phyloP scores from a whole-genome alignment of 805 yeast species.

The Candida succiphila region DNA sequence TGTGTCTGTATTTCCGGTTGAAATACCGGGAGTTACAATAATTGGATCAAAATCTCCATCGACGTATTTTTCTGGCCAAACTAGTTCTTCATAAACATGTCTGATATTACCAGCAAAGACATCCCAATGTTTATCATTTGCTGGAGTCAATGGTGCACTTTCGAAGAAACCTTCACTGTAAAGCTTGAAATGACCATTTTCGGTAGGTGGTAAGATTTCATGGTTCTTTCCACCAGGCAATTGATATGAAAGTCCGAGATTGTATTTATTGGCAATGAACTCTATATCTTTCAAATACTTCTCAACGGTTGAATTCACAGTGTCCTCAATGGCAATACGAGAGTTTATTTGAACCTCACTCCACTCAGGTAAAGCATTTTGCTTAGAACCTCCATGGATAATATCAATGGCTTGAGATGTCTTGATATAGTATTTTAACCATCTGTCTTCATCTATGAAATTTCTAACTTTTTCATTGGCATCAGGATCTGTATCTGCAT shows the following conservation, averaged over 20 bases:
- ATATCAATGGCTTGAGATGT: slow-evolving; percentile 49
- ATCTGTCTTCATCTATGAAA: slow-evolving; percentile 3
- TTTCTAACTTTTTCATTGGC: slow-evolving; percentile 24
- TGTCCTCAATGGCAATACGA: slow-evolving; percentile 34
- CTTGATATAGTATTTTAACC: slow-evolving; percentile 29
- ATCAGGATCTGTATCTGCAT: slow-evolving; percentile 25
- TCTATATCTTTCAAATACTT: slow-evolving; percentile 24
- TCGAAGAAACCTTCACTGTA: slow-evolving; percentile 19
- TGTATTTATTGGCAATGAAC: slow-evolving; percentile 25
- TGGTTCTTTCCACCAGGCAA: slow-evolving; percentile 8
- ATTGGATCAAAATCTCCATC: slow-evolving; percentile 2
- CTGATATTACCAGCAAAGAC: slow-evolving; percentile 33
- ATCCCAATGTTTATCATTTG: slow-evolving; percentile 28
- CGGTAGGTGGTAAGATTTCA: slow-evolving; percentile 18
- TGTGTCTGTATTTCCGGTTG: slow-evolving; percentile 69
- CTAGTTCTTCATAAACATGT: slow-evolving; percentile 35
- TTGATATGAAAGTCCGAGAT: slow-evolving; percentile 22
- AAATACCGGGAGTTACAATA: slow-evolving; percentile 47
- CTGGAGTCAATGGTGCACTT: slow-evolving; percentile 48
- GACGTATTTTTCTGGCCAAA: slow-evolving; percentile 21
- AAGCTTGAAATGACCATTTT: slow-evolving; percentile 9
- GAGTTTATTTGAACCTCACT: slow-evolving; percentile 33
- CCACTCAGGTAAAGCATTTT: slow-evolving; percentile 41
- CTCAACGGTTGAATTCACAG: slow-evolving; percentile 22
- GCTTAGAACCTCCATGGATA: slow-evolving; percentile 36